phyloP scores from a whole-genome alignment of 768 basidiomycete genomes.

The Clavaria fumosa region DNA sequence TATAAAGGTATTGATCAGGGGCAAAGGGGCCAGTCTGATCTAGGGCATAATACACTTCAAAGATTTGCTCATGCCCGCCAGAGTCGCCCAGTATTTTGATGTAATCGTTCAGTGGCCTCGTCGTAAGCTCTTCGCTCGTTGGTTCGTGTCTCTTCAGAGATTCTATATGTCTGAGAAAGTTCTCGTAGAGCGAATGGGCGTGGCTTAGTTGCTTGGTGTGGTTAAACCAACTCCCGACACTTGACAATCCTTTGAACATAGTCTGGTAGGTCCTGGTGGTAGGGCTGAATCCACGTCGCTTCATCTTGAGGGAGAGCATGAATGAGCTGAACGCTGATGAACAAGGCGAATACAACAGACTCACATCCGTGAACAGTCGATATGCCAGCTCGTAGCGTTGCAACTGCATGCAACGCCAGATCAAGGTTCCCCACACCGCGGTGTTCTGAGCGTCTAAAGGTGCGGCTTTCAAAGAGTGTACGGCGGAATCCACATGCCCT shows the following conservation, averaged over 20 bases:
- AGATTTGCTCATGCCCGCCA: conserved; percentile 46
- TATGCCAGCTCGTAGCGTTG: conserved; percentile 44
- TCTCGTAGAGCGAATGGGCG: conserved; percentile 43
- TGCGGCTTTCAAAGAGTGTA: conserved; percentile 47
- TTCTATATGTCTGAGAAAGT: conserved; percentile 35
- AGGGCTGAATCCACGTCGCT: conserved; percentile 64
- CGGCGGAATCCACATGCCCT: conserved; percentile 45
- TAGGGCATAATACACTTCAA: conserved; percentile 60
- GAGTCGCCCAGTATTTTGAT: conserved; percentile 51
- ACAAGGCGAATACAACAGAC: conserved; percentile 10
- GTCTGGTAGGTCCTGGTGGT: conserved; percentile 52
- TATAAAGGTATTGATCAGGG: conserved; percentile 45
- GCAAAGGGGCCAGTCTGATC: conserved; percentile 47
- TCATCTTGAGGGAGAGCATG: conserved; percentile 43
- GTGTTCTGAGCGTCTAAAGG: conserved; percentile 64
- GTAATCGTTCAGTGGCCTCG: conserved; percentile 41
- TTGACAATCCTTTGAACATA: conserved; percentile 47
- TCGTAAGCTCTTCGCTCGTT: conserved; percentile 30
- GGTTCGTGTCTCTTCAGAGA: conserved; percentile 34
- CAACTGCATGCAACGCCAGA: conserved; percentile 45
- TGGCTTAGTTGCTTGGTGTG: conserved; percentile 47
- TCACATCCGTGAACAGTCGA: conserved; percentile 54
- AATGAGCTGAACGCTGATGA: conserved; percentile 4
- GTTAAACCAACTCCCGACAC: conserved; percentile 43
- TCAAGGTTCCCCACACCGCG: conserved; percentile 67